Percentiles rank a stretch among this genome's conserved stretches.
Conservation (phyloP, 306 rosid genomes). For the Gleditsia sinensis region DNA sequence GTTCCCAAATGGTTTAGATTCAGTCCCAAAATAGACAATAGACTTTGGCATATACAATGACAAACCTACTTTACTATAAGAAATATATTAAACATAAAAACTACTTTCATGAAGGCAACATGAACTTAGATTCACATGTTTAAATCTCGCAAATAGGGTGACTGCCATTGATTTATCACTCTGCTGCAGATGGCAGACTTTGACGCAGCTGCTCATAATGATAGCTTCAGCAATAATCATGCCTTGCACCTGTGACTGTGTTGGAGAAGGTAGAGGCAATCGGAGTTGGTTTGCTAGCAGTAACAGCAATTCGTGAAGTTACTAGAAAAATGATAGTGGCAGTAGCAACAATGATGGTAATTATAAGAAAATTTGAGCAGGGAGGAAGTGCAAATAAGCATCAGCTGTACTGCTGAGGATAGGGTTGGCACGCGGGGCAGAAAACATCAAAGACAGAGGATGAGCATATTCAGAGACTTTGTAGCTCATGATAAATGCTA, state of each 20-base stretch:
- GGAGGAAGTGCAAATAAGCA: constrained; percentile 2
- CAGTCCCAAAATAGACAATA: not conserved
- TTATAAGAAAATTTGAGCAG: not conserved
- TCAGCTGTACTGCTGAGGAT: not conserved
- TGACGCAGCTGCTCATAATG: not conserved
- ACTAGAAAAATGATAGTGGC: not conserved
- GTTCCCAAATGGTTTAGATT: no score
- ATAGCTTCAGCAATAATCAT: constrained; percentile 18
- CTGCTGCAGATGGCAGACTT: not conserved
- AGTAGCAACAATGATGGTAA: constrained; percentile 7
- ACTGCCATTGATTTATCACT: constrained; percentile 14
- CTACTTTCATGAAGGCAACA: not conserved
- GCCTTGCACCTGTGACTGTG: constrained; percentile 5
- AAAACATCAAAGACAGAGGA: not conserved
- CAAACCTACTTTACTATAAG: constrained; percentile 2
- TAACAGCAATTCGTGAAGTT: constrained; percentile 5
- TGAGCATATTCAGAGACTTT: constrained; percentile 3
- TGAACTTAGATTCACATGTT: not conserved
- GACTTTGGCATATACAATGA: constrained; percentile 8
- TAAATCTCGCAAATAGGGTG: constrained; percentile 19
- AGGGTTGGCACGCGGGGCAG: not conserved
- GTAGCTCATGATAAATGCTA: not conserved
- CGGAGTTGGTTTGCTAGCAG: constrained; percentile 11
- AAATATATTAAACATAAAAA: constrained; percentile 7
- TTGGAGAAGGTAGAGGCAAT: constrained; percentile 21